Conservation (phyloP, 164 flowering plant genomes). For the Buxus sempervirens region DNA sequence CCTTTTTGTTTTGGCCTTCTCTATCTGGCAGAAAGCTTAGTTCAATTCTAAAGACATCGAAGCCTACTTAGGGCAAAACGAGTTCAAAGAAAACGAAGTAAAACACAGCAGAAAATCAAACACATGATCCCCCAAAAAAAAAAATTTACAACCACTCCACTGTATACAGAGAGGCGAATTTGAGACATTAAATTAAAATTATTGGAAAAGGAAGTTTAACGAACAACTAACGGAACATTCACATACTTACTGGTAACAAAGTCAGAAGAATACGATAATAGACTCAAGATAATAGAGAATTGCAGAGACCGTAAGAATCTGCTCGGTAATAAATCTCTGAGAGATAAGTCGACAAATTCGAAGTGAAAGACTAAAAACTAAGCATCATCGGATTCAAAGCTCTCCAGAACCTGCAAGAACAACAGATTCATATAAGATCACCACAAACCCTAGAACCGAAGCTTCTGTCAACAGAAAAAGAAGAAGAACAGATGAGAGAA, state of each 20-base stretch:
- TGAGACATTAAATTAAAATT: too few species aligned
- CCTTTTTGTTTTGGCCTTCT: too few species aligned
- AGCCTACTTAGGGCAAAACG: too few species aligned
- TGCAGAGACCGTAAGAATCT: neutral
- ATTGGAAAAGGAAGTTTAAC: neutral
- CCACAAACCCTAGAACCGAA: too few species aligned
- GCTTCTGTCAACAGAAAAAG: neutral
- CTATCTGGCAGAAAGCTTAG: too few species aligned
- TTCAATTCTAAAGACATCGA: too few species aligned
- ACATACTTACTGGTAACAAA: neutral
- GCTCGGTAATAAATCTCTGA: neutral
- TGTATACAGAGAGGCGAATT: neutral
- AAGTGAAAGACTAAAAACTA: neutral
- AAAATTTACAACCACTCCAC: too few species aligned
- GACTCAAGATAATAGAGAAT: neutral
- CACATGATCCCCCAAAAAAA: neutral
- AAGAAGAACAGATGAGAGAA: neutral
- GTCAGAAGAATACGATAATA: neutral
- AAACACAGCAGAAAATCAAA: too few species aligned
- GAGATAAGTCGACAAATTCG: slow-evolving; percentile 12
- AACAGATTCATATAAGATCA: neutral
- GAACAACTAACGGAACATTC: neutral
- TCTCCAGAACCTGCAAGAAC: slow-evolving; percentile 9
- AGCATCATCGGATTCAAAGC: neutral
- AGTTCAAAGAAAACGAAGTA: too few species aligned